A percentile compares a stretch with the other conserved stretches of the same genome.
Conservation (phyloP, 108 stramenopile species). For the Skeletonema menzelii region DNA sequence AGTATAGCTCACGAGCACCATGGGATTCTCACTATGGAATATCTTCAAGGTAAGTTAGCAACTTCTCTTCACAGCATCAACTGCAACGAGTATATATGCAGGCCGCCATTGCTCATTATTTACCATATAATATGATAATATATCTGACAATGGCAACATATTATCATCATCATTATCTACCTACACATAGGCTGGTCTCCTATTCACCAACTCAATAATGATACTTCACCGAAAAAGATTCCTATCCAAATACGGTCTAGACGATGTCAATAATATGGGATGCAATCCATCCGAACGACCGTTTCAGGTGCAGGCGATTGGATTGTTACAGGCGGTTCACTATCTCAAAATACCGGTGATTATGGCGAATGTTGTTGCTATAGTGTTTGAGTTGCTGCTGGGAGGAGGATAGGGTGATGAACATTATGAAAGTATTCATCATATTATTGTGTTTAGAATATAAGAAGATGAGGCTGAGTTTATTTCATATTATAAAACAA, state of each 20-base stretch:
- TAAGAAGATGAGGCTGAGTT: neutral
- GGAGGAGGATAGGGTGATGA: conserved; percentile 56
- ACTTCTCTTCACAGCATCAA: neutral
- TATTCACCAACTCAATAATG: conserved; percentile 73
- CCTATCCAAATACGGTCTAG: conserved; percentile 76
- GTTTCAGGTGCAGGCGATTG: conserved; percentile 68
- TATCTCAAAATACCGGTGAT: conserved; percentile 87
- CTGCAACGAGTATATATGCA: neutral
- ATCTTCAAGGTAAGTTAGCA: conserved; percentile 77
- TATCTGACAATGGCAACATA: no score
- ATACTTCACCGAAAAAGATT: conserved; percentile 83
- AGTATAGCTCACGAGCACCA: conserved; percentile 20
- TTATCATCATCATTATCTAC: neutral
- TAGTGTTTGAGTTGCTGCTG: conserved; percentile 84
- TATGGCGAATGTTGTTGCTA: conserved; percentile 69
- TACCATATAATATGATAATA: no score
- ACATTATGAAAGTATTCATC: neutral
- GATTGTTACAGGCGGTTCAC: conserved; percentile 77
- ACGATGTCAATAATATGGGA: conserved; percentile 65
- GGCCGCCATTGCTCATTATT: neutral
- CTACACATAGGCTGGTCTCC: conserved; percentile 65
- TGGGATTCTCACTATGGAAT: conserved; percentile 91
- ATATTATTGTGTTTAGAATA: neutral
- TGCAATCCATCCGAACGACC: conserved; percentile 48
- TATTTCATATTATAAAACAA: neutral